Evolutionary conservation across 2,329 filamentous ascomycete genomes (phyloP).

Genomic region (Ophiocordyceps camponoti-saundersi): DNA sequence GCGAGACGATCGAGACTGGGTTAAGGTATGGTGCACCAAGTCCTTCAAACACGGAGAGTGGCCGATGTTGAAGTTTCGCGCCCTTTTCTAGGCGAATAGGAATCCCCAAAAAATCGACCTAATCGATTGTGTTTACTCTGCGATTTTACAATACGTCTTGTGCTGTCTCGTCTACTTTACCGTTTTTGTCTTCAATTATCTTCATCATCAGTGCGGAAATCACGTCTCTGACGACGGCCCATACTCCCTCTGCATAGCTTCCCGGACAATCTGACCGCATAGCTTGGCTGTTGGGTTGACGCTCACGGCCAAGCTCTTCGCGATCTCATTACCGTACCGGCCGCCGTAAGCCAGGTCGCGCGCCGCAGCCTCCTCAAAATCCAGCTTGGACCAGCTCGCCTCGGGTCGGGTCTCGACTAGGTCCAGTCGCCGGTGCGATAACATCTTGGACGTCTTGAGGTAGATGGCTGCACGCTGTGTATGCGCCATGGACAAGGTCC

Average conservation of each 20-base stretch:
- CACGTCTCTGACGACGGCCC: constrained; percentile 28
- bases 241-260: constrained; percentile 55
- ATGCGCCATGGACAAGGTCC: constrained; percentile 50
- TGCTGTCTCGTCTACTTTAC: too few species aligned
- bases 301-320: constrained; percentile 44
- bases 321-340: constrained; percentile 47
- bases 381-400: constrained; percentile 29
- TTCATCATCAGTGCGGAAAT: constrained; percentile 1
- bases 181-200: background rate
- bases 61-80: background rate
- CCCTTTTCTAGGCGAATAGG: constrained; percentile 12
- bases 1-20: constrained; percentile 29
- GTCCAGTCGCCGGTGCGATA: constrained; percentile 18
- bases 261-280: constrained; percentile 51
- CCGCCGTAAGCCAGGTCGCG: constrained; percentile 47
- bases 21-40: constrained; percentile 18
- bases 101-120: constrained; percentile 7
- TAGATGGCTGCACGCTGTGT: constrained; percentile 55
- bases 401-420: constrained; percentile 25
- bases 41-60: background rate
- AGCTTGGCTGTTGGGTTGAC: constrained; percentile 54
- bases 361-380: constrained; percentile 46
- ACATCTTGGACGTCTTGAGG: constrained; percentile 37
- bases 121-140: background rate
- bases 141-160: background rate